A percentile compares a stretch with the other conserved stretches of the same genome.
Evolutionary conservation across 169 alveolate species (phyloP).

Genomic region (Eimeria sp.): DNA sequence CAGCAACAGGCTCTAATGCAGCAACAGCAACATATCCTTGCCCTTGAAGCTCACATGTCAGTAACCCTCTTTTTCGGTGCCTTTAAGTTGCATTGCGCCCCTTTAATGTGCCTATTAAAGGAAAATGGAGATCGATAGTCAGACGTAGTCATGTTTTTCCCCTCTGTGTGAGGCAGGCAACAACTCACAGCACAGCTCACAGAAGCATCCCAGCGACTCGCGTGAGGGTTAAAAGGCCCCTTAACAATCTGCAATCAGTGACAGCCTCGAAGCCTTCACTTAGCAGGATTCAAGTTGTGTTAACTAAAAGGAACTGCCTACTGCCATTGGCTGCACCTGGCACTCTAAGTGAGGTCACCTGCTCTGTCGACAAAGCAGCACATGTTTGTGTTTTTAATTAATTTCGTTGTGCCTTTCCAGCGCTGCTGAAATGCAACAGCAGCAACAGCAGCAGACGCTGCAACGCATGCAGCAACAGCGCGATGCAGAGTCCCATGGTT

Average conservation of each 20-base stretch:
- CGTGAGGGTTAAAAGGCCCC: constrained; percentile 44
- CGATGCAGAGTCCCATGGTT: constrained; percentile 42
- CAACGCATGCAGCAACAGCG: constrained; percentile 57
- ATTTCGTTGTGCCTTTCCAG: constrained; percentile 28
- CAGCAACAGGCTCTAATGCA: constrained; percentile 62
- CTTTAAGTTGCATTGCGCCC: not conserved
- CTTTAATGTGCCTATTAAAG: not conserved
- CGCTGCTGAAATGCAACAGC: constrained; percentile 49
- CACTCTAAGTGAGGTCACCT: not conserved
- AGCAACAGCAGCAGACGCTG: constrained; percentile 60
- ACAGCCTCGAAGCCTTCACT: not conserved
- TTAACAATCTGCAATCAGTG: not conserved
- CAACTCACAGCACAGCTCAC: constrained; percentile 44
- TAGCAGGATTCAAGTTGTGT: not conserved
- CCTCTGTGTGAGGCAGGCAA: constrained; percentile 34
- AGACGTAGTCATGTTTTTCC: not conserved
- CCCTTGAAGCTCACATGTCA: constrained; percentile 57
- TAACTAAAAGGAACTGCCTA: not conserved
- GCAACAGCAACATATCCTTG: constrained; percentile 67
- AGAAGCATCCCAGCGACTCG: constrained; percentile 60
- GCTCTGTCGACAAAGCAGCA: not conserved
- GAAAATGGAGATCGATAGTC: not conserved
- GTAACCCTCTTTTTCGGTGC: not conserved
- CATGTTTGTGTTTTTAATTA: not conserved
- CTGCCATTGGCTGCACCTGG: not conserved